Base-by-base conservation (phyloP, 148 eudicot species). In the Rheum nobile region DNA sequence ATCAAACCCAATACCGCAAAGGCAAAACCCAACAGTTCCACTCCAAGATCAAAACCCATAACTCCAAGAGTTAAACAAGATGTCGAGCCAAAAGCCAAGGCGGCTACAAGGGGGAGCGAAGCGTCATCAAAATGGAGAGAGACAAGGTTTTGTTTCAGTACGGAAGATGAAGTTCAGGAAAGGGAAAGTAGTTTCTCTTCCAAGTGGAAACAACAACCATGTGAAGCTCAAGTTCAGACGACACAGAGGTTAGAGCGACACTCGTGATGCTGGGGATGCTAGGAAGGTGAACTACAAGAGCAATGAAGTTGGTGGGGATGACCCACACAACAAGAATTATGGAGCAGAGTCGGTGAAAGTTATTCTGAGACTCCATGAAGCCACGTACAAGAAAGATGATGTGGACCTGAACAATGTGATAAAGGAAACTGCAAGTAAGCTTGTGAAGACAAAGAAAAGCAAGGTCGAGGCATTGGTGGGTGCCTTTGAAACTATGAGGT, bases 381-480 rank as follows among this genome's bases (percentile, higher is more conserved):
- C 77, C 7, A 74, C 83, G 22, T 76, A 48, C 72, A 88, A 82
- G 76, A 84, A 85, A 72, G 83, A 77, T 28, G 75, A 71, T 35
- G 73, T 83, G 48, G 81, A 74, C 75, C 79, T 88, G 79, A 90
- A 90, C 76, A 80, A 82, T 69, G 93, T 90, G 72, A 90, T 90
- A 43, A 90, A 89, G 81, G 94, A 91, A 80, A 89, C 93, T 44
- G 91, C 91, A 41, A 85, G 83, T 76, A 80, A 84, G 84, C 93
- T 90, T 67, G 90, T 85, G n/a, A 74, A 80, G 65, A 77, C 80
- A 21, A 82, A 89, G 82, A 93, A 88, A 82, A 89, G 90, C 76
- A 93, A 86, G 77, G 98, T 93, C 37, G 88, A 89, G 80, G 94
- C 96, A 77, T 75, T 93, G 82, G 94, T 93, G 67, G 91, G 88